Base-by-base conservation (phyloP, 23 red algal genomes). In the Agarophyton chilense region DNA sequence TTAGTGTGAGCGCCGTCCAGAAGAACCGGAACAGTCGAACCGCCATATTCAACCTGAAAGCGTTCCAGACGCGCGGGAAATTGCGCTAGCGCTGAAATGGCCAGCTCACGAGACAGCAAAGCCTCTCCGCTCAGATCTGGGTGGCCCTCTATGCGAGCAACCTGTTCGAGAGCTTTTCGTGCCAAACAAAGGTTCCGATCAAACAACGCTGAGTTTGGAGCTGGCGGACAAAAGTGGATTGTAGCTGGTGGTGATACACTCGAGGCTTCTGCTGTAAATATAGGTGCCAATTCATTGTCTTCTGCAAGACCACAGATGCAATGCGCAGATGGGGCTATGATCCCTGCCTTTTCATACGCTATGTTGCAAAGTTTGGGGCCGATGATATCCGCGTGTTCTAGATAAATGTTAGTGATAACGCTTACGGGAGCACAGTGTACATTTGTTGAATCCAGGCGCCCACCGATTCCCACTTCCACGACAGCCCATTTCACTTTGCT, bases 291-390 rank as follows among this genome's bases (percentile, higher is more conserved):
- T 47, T 78, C 82, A 56, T 92, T 31, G 2, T 71, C 72, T 28
- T 36, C 28, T 22, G 18, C 14, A 42, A 92, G 64, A 13, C 94
- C 94, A 42, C 74, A 83, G 17, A 98, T 50, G 26, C 88, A 54
- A 0, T 88, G 46, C 12, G 83, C 56, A 17, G 78, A 80, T 8
- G 78, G 75, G 46, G 84, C 32, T n/a, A 94, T 90, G 33, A 99
- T 99, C 16, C 97, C 97, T 10, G 93, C 97, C 68, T 99, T 99
- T 39, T 99, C 97, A 42, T 90, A 90, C 10, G 97, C 97, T 34
- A 99, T 99, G 84, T 99, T 90, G 55, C 44, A 26, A 19, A 82
- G 90, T 36, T 60, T 64, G 45, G 97, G 97, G 36, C 97, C 97
- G 46, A 99, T 96, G 51, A 99, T 92, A 44, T 94, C 93, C 45